These are phyloP conservation scores for Petrea volubilis DNA, from an alignment of 257 asterid species.

Conservation along the genomic window DNA sequence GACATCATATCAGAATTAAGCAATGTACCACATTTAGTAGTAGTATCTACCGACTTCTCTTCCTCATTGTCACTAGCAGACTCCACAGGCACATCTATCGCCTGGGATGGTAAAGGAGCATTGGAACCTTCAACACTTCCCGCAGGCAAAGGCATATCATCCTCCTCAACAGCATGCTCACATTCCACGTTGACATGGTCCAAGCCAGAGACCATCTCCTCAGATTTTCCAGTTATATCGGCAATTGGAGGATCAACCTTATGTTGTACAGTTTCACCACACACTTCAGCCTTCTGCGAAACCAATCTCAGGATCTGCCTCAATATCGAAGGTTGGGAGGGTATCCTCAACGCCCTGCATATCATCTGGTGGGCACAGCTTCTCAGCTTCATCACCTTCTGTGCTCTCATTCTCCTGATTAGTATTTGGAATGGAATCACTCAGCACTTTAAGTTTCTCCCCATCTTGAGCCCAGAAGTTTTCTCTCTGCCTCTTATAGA, in stretches of 20 bases:
- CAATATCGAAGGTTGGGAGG: constrained; percentile 27
- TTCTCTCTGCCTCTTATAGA: constrained; percentile 64
- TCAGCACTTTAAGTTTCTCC: constrained; percentile 26
- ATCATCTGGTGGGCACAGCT: constrained; percentile 27
- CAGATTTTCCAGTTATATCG: constrained; percentile 25
- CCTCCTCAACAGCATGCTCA: constrained; percentile 23
- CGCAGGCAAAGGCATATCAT: background rate
- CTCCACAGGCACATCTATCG: constrained; percentile 25
- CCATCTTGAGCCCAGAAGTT: constrained; percentile 27
- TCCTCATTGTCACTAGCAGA: constrained; percentile 34
- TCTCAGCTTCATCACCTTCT: constrained; percentile 34
- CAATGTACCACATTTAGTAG: constrained; percentile 48
- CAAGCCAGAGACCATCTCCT: constrained; percentile 23
- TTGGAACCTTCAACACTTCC: constrained; percentile 40
- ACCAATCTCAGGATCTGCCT: constrained; percentile 29
- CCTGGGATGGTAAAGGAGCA: constrained; percentile 23
- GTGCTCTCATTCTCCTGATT: constrained; percentile 29
- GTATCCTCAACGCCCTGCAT: constrained; percentile 28
- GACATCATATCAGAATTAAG: constrained; percentile 52
- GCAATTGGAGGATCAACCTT: constrained; percentile 33
- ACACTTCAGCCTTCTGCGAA: constrained; percentile 33
- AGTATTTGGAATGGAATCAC: constrained; percentile 22
- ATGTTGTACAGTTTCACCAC: constrained; percentile 16
- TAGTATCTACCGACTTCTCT: constrained; percentile 38
- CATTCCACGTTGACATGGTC: constrained; percentile 27